phyloP scores from a whole-genome alignment of 305 asterid species.

The Fraxinus paxiana region DNA sequence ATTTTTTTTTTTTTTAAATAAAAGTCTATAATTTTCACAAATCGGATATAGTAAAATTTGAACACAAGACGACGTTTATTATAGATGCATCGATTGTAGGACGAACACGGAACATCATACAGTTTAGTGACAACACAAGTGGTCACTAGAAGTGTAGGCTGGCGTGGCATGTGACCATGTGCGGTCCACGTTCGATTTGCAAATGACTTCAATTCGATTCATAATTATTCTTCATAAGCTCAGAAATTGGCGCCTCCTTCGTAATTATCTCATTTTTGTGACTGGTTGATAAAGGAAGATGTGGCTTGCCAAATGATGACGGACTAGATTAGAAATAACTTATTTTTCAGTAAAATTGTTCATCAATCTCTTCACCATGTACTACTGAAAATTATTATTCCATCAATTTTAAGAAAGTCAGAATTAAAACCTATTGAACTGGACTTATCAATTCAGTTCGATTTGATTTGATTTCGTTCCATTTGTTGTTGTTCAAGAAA shows the following conservation, averaged over 20 bases:
- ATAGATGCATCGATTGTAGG: background rate
- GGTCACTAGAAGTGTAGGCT: background rate
- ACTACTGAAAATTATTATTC: background rate
- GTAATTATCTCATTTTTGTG: background rate
- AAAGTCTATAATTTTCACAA: no score
- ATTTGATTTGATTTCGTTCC: no score
- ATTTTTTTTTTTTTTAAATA: no score
- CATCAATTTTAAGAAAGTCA: background rate
- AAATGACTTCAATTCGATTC: background rate
- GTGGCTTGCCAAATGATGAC: no score
- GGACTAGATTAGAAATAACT: no score
- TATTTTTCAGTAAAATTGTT: no score
- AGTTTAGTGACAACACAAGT: no score
- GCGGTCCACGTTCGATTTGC: background rate
- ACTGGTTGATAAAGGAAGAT: no score
- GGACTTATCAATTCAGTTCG: background rate
- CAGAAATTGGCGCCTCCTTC: background rate
- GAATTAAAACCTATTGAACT: background rate
- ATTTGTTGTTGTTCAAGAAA: background rate
- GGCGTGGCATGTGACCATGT: background rate
- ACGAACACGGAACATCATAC: background rate
- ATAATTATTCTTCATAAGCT: background rate
- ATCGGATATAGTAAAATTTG: background rate
- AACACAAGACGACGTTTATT: background rate
- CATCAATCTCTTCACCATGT: no score